Conservation (phyloP, 2,329 filamentous ascomycete genomes). For the Sordariomycetes sp. region DNA sequence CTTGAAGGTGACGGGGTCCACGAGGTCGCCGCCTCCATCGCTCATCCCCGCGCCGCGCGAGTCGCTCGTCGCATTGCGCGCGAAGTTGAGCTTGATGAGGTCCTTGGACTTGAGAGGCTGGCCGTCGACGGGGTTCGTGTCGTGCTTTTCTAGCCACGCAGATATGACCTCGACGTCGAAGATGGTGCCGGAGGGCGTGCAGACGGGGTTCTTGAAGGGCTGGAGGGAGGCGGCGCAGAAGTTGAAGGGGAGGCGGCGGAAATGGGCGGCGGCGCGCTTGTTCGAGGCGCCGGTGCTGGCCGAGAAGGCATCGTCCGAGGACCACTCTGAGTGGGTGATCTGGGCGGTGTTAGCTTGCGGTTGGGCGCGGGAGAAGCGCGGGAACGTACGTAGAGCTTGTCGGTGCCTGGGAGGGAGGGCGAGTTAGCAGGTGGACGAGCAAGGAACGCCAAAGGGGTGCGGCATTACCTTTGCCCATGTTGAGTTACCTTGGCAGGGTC, state of each 20-base stretch:
- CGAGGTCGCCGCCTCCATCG: slow-evolving; percentile 63
- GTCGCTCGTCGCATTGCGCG: slow-evolving; percentile 70
- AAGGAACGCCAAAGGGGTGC: not conserved
- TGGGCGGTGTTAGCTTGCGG: slow-evolving; percentile 10
- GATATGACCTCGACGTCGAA: slow-evolving; percentile 94
- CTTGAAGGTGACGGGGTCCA: slow-evolving; percentile 96
- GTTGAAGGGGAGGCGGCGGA: slow-evolving; percentile 91
- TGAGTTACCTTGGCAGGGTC: not conserved
- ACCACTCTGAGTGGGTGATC: slow-evolving; percentile 98
- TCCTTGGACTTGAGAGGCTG: slow-evolving; percentile 68
- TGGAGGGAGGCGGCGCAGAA: slow-evolving; percentile 95
- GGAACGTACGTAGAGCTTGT: slow-evolving; percentile 30
- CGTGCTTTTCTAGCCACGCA: slow-evolving; percentile 87
- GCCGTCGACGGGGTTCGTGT: slow-evolving; percentile 84
- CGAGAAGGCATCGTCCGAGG: slow-evolving; percentile 78
- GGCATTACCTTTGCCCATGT: slow-evolving; percentile 11
- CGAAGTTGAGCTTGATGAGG: slow-evolving; percentile 82
- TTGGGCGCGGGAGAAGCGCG: not conserved
- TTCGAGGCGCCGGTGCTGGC: slow-evolving; percentile 66
- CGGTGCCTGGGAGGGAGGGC: slow-evolving; percentile 20
- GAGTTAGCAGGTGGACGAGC: not conserved
- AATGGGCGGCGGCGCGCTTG: slow-evolving; percentile 42
- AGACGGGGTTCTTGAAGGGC: slow-evolving; percentile 90
- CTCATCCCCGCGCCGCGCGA: slow-evolving; percentile 33
- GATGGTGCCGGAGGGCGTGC: slow-evolving; percentile 75